phyloP scores from a whole-genome alignment of 2,329 filamentous ascomycete species.

The Talaromyces verruculosus region DNA sequence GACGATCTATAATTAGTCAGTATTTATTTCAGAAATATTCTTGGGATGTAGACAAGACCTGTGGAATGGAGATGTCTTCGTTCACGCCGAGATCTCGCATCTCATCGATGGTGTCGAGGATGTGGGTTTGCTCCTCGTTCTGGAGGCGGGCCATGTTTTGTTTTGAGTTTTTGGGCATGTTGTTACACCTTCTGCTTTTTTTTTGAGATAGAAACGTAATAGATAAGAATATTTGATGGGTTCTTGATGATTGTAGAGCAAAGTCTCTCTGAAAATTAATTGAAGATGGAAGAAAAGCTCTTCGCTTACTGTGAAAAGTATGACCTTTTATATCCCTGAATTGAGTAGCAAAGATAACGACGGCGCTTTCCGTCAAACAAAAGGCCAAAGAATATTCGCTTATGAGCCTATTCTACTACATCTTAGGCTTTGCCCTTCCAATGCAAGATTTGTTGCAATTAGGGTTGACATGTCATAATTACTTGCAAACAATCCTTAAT shows the following conservation, averaged over 20 bases:
- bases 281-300: neutral
- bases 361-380: neutral
- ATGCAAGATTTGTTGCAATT: neutral
- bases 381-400: neutral
- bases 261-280: neutral
- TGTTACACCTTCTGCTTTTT: neutral
- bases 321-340: neutral
- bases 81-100: conserved; percentile 25
- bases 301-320: neutral
- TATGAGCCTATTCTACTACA: neutral
- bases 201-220: too few relatives aligned
- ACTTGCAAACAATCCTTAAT: neutral
- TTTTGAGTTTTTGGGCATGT: neutral
- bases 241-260: neutral
- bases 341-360: neutral
- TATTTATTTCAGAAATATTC: neutral
- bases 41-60: conserved; percentile 25
- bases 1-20: conserved; percentile 28
- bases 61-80: conserved; percentile 32
- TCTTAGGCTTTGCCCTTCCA: neutral
- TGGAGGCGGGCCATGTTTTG: neutral
- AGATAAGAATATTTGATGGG: neutral
- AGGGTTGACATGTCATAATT: neutral
- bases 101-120: conserved; percentile 9
- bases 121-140: neutral